Conservation (phyloP, 129 eudicot species). For the Ambrosia trifida region DNA sequence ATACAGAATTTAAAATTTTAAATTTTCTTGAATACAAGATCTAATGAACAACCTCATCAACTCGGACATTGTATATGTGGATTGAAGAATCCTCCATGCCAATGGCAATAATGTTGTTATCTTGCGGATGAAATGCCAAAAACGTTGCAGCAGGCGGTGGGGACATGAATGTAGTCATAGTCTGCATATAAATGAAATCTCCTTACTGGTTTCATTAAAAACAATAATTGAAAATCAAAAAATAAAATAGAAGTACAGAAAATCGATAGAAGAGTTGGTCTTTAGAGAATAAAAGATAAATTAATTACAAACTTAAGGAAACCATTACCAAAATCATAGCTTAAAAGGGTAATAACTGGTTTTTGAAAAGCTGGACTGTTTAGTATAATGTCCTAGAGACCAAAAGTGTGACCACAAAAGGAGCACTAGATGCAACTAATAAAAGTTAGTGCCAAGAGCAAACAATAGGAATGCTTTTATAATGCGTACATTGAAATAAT, state of each 20-base stretch:
- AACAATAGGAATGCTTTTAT: not conserved
- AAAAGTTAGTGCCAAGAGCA: not conserved
- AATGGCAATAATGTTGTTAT: constrained; percentile 79
- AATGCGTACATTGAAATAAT: not conserved
- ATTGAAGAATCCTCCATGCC: constrained; percentile 91
- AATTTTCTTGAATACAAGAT: constrained; percentile 1
- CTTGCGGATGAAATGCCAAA: constrained; percentile 85
- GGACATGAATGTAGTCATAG: constrained; percentile 80
- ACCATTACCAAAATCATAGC: not conserved
- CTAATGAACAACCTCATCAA: constrained; percentile 58
- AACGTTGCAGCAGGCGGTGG: constrained; percentile 89
- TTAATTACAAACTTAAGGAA: not conserved
- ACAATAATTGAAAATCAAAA: not conserved
- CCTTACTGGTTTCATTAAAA: not conserved
- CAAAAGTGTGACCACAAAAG: not conserved
- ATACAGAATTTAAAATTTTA: not conserved
- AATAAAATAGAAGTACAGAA: not conserved
- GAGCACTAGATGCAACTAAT: not conserved
- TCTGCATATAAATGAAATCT: constrained; percentile 34
- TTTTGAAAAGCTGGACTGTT: not conserved
- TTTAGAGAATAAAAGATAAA: not conserved
- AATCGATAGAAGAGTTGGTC: not conserved
- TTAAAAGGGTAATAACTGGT: not conserved
- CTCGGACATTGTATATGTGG: constrained; percentile 77
- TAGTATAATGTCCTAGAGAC: not conserved